These are phyloP conservation scores for Fusarium sp. DNA, from an alignment of 2,329 filamentous ascomycete species.

Conservation along the genomic window DNA sequence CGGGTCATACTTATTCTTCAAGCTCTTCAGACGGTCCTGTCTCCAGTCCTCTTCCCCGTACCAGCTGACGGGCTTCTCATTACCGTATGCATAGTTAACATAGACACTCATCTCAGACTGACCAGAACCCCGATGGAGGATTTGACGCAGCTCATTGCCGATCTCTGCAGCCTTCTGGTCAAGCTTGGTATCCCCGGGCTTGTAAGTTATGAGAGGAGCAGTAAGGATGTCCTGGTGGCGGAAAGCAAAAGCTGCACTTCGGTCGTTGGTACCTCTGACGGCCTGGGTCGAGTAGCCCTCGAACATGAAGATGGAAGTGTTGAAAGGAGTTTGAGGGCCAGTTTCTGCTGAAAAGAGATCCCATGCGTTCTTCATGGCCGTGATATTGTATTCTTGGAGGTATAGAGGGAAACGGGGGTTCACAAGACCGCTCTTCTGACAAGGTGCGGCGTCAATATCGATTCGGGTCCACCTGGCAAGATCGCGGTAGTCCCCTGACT, in stretches of 20 bases:
- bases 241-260: conserved; percentile 41
- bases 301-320: conserved; percentile 63
- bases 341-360: conserved; percentile 36
- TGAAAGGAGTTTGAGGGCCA: conserved; percentile 28
- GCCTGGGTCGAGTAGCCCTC: conserved; percentile 65
- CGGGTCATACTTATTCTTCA: conserved; percentile 65
- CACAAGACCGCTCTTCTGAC: conserved; percentile 43
- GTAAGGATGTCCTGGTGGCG: conserved; percentile 41
- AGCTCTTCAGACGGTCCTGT: conserved; percentile 55
- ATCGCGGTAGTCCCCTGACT: conserved; percentile 41
- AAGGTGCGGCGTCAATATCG: conserved; percentile 28
- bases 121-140: conserved; percentile 30
- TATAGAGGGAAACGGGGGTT: conserved; percentile 48
- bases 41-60: conserved; percentile 66
- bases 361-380: conserved; percentile 35
- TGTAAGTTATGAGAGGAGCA: conserved; percentile 42
- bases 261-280: conserved; percentile 27
- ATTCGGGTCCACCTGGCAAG: conserved; percentile 43
- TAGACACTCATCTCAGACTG: conserved; percentile 47
- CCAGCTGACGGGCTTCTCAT: conserved; percentile 56
- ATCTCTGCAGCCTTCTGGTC: conserved; percentile 39
- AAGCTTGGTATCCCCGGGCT: conserved; percentile 16
- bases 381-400: conserved; percentile 35
- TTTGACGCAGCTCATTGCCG: conserved; percentile 31
- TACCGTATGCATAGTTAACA: conserved; percentile 65